Evolutionary conservation across 345 rosid genomes (phyloP).

Genomic region (Dimocarpus longan): DNA sequence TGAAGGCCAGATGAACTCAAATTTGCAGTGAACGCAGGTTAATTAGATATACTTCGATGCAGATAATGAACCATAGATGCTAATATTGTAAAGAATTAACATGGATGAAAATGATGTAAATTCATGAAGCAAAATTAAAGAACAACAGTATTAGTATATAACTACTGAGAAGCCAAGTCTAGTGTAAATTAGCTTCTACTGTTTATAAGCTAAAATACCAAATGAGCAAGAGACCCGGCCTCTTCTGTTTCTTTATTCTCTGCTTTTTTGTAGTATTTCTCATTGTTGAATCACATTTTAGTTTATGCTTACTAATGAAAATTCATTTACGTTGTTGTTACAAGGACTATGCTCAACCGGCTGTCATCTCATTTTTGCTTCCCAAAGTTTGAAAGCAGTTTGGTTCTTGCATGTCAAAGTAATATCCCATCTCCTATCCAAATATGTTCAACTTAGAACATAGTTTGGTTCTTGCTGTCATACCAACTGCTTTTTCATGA

Average conservation of each 20-base stretch:
- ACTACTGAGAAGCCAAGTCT: no score
- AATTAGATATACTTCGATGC: no score
- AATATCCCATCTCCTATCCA: neutral
- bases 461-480: neutral
- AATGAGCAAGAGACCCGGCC: conserved; percentile 46
- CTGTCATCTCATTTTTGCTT: conserved; percentile 37
- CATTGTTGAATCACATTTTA: neutral
- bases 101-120: no score
- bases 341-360: conserved; percentile 51
- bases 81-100: no score
- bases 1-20: no score
- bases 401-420: conserved; percentile 47
- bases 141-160: no score
- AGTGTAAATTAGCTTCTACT: neutral
- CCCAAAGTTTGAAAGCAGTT: conserved; percentile 36
- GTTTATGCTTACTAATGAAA: neutral
- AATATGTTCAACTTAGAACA: no score
- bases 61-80: no score
- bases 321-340: conserved; percentile 7
- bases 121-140: no score
- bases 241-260: neutral
- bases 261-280: neutral
- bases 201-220: conserved; percentile 5
- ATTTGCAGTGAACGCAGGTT: no score
- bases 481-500: neutral